phyloP scores from a whole-genome alignment of 495 filamentous ascomycete species.

The Aspergillus biplanus region DNA sequence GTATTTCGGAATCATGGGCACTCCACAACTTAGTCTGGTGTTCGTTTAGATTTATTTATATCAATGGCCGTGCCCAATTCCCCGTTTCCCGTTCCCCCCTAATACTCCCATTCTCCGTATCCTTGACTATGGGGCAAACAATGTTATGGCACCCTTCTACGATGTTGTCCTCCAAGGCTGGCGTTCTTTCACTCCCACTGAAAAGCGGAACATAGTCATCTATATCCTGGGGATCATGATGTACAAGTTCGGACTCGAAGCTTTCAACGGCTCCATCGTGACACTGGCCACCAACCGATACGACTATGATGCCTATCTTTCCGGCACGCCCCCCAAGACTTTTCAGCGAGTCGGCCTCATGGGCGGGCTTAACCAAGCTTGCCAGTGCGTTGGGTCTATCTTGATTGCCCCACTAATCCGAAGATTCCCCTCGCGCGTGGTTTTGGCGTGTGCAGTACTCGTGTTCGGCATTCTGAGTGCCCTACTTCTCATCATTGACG shows the following conservation, averaged over 20 bases:
- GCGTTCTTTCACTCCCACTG: slow-evolving; percentile 32
- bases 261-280: slow-evolving; percentile 47
- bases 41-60: slow-evolving; percentile 15
- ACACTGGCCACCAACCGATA: slow-evolving; percentile 50
- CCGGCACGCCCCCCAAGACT: slow-evolving; percentile 34
- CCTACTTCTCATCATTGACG: slow-evolving; percentile 32
- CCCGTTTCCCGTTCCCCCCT: not conserved
- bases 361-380: slow-evolving; percentile 47
- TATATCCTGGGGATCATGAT: slow-evolving; percentile 42
- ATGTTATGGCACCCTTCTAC: slow-evolving; percentile 22
- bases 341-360: slow-evolving; percentile 49
- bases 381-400: slow-evolving; percentile 49
- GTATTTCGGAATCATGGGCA: not conserved
- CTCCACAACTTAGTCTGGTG: not conserved
- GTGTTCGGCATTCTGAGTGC: slow-evolving; percentile 45
- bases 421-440: slow-evolving; percentile 41
- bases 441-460: slow-evolving; percentile 39
- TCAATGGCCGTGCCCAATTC: not conserved
- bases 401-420: slow-evolving; percentile 49
- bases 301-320: slow-evolving; percentile 37
- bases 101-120: not conserved
- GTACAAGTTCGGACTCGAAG: slow-evolving; percentile 50
- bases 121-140: slow-evolving; percentile 17
- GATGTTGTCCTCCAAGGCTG: slow-evolving; percentile 19
- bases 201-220: slow-evolving; percentile 43